These are phyloP conservation scores for Penicillium taxi DNA, from an alignment of 495 filamentous ascomycete species.

Conservation along the genomic window DNA sequence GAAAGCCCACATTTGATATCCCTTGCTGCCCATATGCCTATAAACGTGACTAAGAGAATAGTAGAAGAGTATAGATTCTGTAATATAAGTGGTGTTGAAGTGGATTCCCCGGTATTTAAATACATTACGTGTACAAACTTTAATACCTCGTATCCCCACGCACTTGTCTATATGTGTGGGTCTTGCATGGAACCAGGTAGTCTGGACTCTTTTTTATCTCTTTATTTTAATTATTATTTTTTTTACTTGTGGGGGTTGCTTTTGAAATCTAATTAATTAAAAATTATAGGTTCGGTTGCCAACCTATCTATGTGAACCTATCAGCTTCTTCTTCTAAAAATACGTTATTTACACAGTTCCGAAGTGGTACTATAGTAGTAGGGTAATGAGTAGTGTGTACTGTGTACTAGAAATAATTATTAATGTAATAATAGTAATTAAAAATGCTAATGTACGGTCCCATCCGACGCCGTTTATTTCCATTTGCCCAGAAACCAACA, in stretches of 20 bases:
- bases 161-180: slow-evolving; percentile 6
- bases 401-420: background rate
- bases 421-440: background rate
- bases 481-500: slow-evolving; percentile 9
- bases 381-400: no score
- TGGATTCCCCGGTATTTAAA: no score
- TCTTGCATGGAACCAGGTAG: slow-evolving; percentile 1
- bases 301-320: slow-evolving; percentile 10
- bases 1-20: no score
- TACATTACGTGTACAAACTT: slow-evolving; percentile 1
- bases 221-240: background rate
- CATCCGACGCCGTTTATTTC: slow-evolving; percentile 22
- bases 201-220: background rate
- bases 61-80: no score
- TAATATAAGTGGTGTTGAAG: no score
- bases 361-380: slow-evolving; percentile 12
- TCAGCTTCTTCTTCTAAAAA: slow-evolving; percentile 8
- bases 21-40: no score
- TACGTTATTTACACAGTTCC: slow-evolving; percentile 15
- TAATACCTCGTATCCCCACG: slow-evolving; percentile 21
- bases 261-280: no score
- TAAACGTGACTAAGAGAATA: no score
- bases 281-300: slow-evolving; percentile 9
- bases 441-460: slow-evolving; percentile 13
- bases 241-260: background rate